phyloP scores from a whole-genome alignment of 2,329 filamentous ascomycete genomes.

The Phialophora tarda region DNA sequence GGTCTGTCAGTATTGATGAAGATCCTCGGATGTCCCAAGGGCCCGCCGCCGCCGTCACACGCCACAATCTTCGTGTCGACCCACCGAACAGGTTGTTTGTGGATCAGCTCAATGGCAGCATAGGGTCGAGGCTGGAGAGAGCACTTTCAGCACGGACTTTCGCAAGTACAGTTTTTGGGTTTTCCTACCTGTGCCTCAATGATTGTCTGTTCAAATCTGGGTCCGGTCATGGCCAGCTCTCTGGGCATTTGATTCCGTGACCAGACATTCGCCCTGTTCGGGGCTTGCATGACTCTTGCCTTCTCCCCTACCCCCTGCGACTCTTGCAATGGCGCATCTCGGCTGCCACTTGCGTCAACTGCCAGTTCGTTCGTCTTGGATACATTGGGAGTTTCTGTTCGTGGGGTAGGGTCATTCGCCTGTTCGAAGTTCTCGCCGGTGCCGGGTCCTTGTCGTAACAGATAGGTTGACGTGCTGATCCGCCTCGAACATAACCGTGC shows the following conservation, averaged over 20 bases:
- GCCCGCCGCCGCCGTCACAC: conserved; percentile 91
- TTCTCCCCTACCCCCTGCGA: conserved; percentile 60
- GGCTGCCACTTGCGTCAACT: conserved; percentile 53
- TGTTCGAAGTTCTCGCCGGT: conserved; percentile 49
- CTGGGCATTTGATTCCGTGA: conserved; percentile 83
- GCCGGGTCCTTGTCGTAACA: conserved; percentile 35
- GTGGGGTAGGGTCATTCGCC: conserved; percentile 64
- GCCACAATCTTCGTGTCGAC: conserved; percentile 78
- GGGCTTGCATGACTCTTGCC: conserved; percentile 73
- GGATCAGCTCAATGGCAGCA: conserved; percentile 92
- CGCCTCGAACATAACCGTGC: conserved; percentile 65
- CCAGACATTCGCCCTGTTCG: conserved; percentile 83
- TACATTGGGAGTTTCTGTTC: conserved; percentile 58
- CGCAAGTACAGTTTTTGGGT: conserved; percentile 31
- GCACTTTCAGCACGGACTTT: conserved; percentile 12
- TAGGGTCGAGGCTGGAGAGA: conserved; percentile 77
- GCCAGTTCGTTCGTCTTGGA: conserved; percentile 67
- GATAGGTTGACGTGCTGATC: conserved; percentile 47
- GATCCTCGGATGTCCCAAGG: conserved; percentile 86
- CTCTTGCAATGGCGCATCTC: conserved; percentile 63
- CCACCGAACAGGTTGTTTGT: conserved; percentile 94
- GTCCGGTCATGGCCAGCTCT: conserved; percentile 84
- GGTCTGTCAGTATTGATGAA: conserved; percentile 99
- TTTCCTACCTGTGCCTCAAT: conserved; percentile 80
- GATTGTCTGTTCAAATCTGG: conserved; percentile 95